phyloP scores from a whole-genome alignment of 2,329 filamentous ascomycete genomes.

The Cercospora zeae-maydis region DNA sequence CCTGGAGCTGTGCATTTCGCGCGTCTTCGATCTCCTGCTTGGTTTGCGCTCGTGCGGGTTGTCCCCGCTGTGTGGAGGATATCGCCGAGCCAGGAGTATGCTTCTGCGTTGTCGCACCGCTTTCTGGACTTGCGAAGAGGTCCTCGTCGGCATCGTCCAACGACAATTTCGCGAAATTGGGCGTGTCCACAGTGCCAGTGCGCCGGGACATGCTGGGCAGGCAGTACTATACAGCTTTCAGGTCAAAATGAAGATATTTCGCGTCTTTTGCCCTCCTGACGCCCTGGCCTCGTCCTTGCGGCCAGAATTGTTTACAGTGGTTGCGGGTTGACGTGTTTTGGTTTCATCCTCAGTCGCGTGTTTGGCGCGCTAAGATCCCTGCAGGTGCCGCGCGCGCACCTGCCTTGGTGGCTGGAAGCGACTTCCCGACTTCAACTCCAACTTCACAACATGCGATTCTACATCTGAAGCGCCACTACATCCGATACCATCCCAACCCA shows the following conservation, averaged over 20 bases:
- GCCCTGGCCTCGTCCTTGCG: constrained; percentile 18
- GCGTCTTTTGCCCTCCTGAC: constrained; percentile 18
- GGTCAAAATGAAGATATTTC: constrained; percentile 10
- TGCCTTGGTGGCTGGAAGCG: neutral
- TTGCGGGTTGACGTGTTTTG: constrained; percentile 9
- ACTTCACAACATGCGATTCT: constrained; percentile 10
- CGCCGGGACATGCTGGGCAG: constrained; percentile 29
- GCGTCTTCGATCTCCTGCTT: constrained; percentile 53
- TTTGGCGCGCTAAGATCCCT: neutral
- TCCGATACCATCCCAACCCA: constrained; percentile 1
- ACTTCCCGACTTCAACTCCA: neutral
- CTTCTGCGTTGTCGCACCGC: constrained; percentile 37
- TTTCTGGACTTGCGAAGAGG: constrained; percentile 55
- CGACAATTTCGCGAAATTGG: constrained; percentile 37
- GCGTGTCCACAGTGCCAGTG: constrained; percentile 23
- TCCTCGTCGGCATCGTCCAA: constrained; percentile 54
- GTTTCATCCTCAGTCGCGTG: constrained; percentile 1
- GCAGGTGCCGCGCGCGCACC: neutral
- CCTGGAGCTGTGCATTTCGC: constrained; percentile 69
- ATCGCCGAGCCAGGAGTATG: constrained; percentile 31
- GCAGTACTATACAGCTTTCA: neutral
- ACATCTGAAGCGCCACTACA: neutral
- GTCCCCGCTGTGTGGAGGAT: constrained; percentile 41
- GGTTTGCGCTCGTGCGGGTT: constrained; percentile 35
- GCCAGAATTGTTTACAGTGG: neutral